Base-by-base conservation (phyloP, 805 yeast species). In the Saccharomyces cerevisiae region DNA sequence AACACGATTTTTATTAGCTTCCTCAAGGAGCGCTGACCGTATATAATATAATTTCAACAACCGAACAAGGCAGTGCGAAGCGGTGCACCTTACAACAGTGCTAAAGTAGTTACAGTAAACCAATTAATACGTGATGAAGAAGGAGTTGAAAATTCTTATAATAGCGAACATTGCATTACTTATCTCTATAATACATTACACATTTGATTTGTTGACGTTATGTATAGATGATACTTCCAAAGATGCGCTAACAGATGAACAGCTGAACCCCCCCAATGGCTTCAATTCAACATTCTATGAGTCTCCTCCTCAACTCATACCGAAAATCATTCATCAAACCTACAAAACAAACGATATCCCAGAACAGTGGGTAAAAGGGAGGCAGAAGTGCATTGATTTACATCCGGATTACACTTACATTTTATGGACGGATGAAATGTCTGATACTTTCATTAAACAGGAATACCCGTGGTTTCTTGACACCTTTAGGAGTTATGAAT, bases 241-340 rank as follows among this genome's bases (percentile, higher is more conserved):
- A 14, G 88, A 85, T 64, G 87, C 86, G 0, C 72, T 88, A 26
- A 66, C 80, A 14, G 82, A 82, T 51, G 73, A 74, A 13, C 95
- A 89, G 56, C 65, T 87, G 49, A 81, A 83, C 59, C 84, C 84
- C 1, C 71, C 75, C 5, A 71, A 70, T 21, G 73, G 73, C 54
- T 82, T 83, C 9, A n/a, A 36, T 36, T 36, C 43, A 5, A 36
- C 22, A 11, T 8, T 36, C 11, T 17, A n/a, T 36, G 43, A 36
- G 6, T 8, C 22, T 36, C 43, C 10, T 4, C 54, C 55, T 26
- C 78, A 77, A 55, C 67, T 85, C 41, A 89, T 90, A 48, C 97
- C 97, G 41, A 87, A 86, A 64, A 89, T 90, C 67, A 89, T 91
- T 53, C 97, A 91, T 67, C 97, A 91, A 70, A 91, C 97, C 13